These are phyloP conservation scores for Coemansia aciculifera DNA, from an alignment of 192 early-diverging fungal genomes.

Conservation along the genomic window DNA sequence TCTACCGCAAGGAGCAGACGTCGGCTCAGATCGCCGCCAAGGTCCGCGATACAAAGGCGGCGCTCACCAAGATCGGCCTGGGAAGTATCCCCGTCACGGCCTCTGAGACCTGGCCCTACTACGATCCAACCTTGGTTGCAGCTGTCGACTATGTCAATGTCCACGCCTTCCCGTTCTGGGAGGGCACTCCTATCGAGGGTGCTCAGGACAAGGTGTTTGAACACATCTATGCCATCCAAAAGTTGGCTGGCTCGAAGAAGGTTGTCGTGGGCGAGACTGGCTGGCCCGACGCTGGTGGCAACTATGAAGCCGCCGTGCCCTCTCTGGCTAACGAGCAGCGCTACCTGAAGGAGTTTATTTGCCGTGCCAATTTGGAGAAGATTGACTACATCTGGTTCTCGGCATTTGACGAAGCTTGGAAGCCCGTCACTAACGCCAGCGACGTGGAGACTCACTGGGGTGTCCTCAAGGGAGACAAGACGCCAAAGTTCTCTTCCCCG, in stretches of 20 bases:
- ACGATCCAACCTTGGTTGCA: slow-evolving; percentile 51
- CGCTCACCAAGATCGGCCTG: slow-evolving; percentile 42
- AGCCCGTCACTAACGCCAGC: slow-evolving; percentile 55
- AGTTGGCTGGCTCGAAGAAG: slow-evolving; percentile 52
- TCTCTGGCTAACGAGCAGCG: slow-evolving; percentile 60
- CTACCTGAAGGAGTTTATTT: slow-evolving; percentile 64
- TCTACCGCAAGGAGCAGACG: slow-evolving; percentile 60
- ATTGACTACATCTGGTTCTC: slow-evolving; percentile 68
- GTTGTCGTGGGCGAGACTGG: slow-evolving; percentile 68
- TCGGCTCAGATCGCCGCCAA: slow-evolving; percentile 49
- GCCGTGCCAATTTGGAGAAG: slow-evolving; percentile 58
- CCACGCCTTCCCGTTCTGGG: slow-evolving; percentile 73
- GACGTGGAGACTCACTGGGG: slow-evolving; percentile 59
- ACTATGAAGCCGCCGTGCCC: slow-evolving; percentile 56
- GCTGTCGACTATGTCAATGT: slow-evolving; percentile 62
- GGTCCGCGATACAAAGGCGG: slow-evolving; percentile 50
- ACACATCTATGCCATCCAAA: slow-evolving; percentile 55
- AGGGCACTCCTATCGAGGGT: slow-evolving; percentile 45
- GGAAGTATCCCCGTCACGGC: slow-evolving; percentile 44
- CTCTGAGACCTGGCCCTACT: slow-evolving; percentile 54
- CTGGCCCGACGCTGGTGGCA: slow-evolving; percentile 61
- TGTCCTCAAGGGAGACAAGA: slow-evolving; percentile 47
- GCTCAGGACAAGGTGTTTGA: slow-evolving; percentile 59
- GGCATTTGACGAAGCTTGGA: slow-evolving; percentile 72
- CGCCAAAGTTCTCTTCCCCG: slow-evolving; percentile 44